These are phyloP conservation scores for Rhodofomes roseus DNA, from an alignment of 1,284 basidiomycete species.

Conservation along the genomic window DNA sequence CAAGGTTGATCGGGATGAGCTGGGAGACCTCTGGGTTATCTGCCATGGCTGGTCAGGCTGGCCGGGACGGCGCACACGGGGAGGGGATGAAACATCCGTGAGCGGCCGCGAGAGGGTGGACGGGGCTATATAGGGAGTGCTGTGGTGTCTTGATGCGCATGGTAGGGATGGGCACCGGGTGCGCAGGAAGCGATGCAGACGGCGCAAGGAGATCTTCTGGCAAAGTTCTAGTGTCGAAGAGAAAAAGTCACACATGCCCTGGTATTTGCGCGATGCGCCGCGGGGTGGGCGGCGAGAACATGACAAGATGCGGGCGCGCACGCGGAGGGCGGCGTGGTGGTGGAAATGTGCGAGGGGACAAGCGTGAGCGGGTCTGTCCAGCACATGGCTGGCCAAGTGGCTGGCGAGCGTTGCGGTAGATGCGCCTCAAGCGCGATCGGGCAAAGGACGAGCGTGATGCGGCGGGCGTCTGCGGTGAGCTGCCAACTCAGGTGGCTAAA, in stretches of 20 bases:
- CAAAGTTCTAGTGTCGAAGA: background rate
- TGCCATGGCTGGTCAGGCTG: constrained; percentile 2
- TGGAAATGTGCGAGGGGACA: background rate
- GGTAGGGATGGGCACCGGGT: background rate
- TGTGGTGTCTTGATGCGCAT: background rate
- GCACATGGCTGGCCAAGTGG: background rate
- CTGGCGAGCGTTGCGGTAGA: background rate
- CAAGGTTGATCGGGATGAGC: constrained; percentile 6
- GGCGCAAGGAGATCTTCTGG: background rate
- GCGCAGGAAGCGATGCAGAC: background rate
- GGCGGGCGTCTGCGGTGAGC: too few species aligned
- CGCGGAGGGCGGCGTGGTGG: too few species aligned
- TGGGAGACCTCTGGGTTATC: background rate
- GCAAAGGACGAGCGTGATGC: too few species aligned
- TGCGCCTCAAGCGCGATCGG: too few species aligned
- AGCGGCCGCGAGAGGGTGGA: background rate
- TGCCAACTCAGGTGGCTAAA: too few species aligned
- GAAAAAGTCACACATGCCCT: background rate
- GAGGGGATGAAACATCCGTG: background rate
- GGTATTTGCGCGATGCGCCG: background rate
- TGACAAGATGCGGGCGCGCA: background rate
- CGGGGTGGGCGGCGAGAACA: background rate
- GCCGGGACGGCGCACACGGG: background rate
- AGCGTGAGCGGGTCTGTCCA: background rate
- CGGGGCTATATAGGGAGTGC: background rate